Evolutionary conservation across 768 basidiomycete species (phyloP), one percentile per base, ranked within the genome.

Genomic region (Tephrocybe rancida): DNA sequence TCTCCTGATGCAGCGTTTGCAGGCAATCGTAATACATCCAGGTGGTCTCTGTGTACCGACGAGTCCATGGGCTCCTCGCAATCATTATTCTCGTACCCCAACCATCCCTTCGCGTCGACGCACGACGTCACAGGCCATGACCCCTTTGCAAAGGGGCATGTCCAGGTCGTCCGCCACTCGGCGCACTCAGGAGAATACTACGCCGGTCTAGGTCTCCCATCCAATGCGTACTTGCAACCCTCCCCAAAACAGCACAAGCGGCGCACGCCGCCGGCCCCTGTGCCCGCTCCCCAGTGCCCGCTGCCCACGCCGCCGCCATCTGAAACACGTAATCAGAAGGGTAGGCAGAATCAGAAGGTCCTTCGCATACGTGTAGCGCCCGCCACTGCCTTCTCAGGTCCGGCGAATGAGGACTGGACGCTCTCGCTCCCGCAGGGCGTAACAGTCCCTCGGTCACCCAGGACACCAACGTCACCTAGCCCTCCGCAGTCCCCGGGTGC

Each of bases 81-180:
- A 26, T 21, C 46, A 0, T 48, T 44, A 1, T 45, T 50, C 13
- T 54, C 50, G 16, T 61, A 61, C 21, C 52, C 45, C 46, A 49
- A 52, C 22, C 57, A 61, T 44, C 61, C 61, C 19, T 63, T 57
- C 30, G 44, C 57, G 0, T 41, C 41, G 5, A 30, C 44, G 3
- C 43, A 54, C 16, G 53, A 55, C 44, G 58, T 39, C 2, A 24
- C 47, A 14, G 47, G 26, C 37, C 16, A 48, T 1, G 66, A 68
- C 48, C 67, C 67, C 0, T 68, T 68, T 25, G 65, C 65, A 1
- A 68, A 68, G 13, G 60, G 59, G 37, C 50, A 45, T 5, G 60
- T 68, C 10, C 56, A 64, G 39, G 56, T 68, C 51, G 56, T 68
- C 9, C 50, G 59, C 6, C 62, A 54, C 29, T 63, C 63, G 1